Conservation (phyloP, 1,139 yeast genomes). For the Debaryomyces sp. region DNA sequence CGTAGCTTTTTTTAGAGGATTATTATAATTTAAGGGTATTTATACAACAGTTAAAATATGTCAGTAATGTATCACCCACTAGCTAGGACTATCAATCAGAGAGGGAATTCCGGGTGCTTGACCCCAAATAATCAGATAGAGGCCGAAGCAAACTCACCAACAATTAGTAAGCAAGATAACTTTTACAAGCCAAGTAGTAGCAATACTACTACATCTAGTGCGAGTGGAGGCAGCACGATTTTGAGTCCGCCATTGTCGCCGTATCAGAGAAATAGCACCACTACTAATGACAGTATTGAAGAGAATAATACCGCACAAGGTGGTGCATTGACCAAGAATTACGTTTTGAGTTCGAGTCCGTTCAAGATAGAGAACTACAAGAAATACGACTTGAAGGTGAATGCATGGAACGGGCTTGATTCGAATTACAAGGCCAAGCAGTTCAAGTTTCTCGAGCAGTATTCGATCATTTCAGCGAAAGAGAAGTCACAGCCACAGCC, state of each 20-base stretch:
- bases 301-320: not conserved
- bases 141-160: conserved; percentile 8
- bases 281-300: conserved; percentile 12
- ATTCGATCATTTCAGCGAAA: conserved; percentile 31
- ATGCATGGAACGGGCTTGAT: conserved; percentile 52
- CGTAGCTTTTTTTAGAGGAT: not conserved
- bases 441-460: conserved; percentile 53
- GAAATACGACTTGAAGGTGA: conserved; percentile 50
- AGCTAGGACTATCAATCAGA: conserved; percentile 28
- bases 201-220: not conserved
- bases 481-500: conserved; percentile 20
- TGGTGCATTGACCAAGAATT: conserved; percentile 12
- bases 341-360: conserved; percentile 25
- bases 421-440: conserved; percentile 50
- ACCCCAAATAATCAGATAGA: conserved; percentile 34
- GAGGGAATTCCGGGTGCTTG: conserved; percentile 40
- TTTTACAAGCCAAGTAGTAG: conserved; percentile 6
- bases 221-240: conserved; percentile 25
- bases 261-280: conserved; percentile 36
- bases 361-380: conserved; percentile 53
- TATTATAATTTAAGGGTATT: not conserved
- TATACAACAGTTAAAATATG: conserved; percentile 24
- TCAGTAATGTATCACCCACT: conserved; percentile 39
- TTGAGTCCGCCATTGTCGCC: conserved; percentile 75
- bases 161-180: conserved; percentile 1